Evolutionary conservation across 306 rosid genomes (phyloP), one percentile per base, ranked within the genome.

Genomic region (Vigna unguiculata): DNA sequence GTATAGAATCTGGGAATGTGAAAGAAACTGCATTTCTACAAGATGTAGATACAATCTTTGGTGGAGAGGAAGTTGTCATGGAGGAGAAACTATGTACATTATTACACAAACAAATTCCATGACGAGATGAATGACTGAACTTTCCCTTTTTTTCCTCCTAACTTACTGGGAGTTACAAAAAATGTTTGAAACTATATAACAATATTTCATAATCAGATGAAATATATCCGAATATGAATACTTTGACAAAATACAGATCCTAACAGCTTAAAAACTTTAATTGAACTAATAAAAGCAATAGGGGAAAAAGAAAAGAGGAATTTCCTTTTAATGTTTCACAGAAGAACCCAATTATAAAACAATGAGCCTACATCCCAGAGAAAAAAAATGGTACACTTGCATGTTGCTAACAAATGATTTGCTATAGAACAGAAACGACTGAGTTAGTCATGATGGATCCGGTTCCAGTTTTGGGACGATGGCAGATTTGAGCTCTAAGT

Each of bases 401-500:
- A 70, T 55, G 72, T 81, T 81, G 86, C 76, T 47, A 89, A 90
- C 78, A 82, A 88, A 86, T 85, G 85, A 79, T 79, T 84, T 75
- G 78, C 89, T 83, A 80, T 79, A 78, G n/a, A 59, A 34, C 8
- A 25, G 74, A 71, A 80, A 71, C 65, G 4, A 58, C 40, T 38
- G 17, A 30, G 73, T 67, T 36, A 3, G 69, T 91, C 87, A 88
- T 34, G 83, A 90, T n/a, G 92, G 82, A 67, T 90, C 96, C 41
- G 77, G 76, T 9, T 89, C 97, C 83, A 95, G 82, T 71, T 91
- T 90, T 8, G 99, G 92, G 24, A 87, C 88, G 62, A 83, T 61
- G 63, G 99, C 97, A 32, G 97, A 85, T 36, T 82, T 76, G 45
- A 95, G 97, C 74, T 89, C 91, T 74, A 95, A 70, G 79, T 95